Evolutionary conservation across 192 early-diverging fungal genomes (phyloP).

Genomic region (Backusella liffmaniae): DNA sequence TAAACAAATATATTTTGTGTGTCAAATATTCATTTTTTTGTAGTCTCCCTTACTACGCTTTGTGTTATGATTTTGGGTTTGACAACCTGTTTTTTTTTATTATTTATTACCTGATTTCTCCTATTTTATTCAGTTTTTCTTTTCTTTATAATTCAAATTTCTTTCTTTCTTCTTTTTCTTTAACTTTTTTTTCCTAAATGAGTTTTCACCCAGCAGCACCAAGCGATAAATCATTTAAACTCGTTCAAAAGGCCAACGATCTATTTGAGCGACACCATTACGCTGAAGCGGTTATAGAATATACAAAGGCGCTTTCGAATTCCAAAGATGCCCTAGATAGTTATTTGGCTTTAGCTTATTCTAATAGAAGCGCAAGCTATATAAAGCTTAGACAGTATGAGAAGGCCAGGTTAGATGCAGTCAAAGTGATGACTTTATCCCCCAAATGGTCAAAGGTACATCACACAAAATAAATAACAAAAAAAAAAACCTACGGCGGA

Average conservation of each 20-base stretch:
- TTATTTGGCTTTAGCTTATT: constrained; percentile 40
- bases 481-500: constrained; percentile 9
- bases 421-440: constrained; percentile 30
- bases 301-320: constrained; percentile 33
- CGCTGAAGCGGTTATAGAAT: constrained; percentile 46
- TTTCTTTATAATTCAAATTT: background rate
- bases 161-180: constrained; percentile 5
- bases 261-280: constrained; percentile 52
- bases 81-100: background rate
- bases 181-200: background rate
- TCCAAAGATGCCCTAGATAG: constrained; percentile 33
- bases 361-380: constrained; percentile 39
- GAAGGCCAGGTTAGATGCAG: constrained; percentile 23
- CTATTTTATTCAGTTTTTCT: background rate
- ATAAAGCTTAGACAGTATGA: constrained; percentile 11
- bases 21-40: background rate
- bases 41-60: background rate
- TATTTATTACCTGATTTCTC: background rate
- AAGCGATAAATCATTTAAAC: constrained; percentile 27
- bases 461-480: background rate
- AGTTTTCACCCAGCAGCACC: constrained; percentile 22
- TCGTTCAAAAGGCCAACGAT: constrained; percentile 46
- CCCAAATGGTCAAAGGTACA: constrained; percentile 41
- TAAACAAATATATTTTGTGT: background rate
- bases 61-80: background rate